A percentile compares a stretch with the other conserved stretches of the same genome.
Evolutionary conservation across 352 stramenopile species (phyloP).

Genomic region (Phytopythium chamaehyphon): DNA sequence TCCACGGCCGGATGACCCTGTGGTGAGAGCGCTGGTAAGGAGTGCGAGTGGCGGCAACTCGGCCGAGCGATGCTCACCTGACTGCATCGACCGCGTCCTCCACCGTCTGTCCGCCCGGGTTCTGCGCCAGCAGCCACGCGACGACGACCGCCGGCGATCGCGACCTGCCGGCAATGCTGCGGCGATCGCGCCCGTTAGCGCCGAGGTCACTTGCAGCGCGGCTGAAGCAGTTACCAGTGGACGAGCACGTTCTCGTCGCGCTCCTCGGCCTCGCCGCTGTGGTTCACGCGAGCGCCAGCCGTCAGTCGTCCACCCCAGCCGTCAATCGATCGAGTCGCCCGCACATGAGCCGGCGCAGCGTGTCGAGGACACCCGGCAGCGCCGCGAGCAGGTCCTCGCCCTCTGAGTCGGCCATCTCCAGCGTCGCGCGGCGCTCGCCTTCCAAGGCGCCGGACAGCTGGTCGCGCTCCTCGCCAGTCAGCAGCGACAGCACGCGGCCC

Average conservation of each 20-base stretch:
- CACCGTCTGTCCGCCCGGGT: slow-evolving; percentile 15
- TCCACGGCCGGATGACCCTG: slow-evolving; percentile 63
- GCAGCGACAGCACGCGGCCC: slow-evolving; percentile 34
- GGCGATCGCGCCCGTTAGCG: not conserved
- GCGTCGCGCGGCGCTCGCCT: slow-evolving; percentile 10
- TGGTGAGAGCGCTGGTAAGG: not conserved
- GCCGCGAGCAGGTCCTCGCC: slow-evolving; percentile 42
- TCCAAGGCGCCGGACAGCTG: slow-evolving; percentile 5
- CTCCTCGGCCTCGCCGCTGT: slow-evolving; percentile 26
- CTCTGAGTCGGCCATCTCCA: slow-evolving; percentile 52
- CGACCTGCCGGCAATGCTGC: slow-evolving; percentile 62
- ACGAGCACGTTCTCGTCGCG: slow-evolving; percentile 54
- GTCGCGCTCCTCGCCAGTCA: slow-evolving; percentile 22
- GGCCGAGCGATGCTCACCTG: slow-evolving; percentile 15
- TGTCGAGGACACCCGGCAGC: slow-evolving; percentile 36
- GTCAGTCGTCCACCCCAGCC: not conserved
- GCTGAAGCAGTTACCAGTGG: too few relatives aligned
- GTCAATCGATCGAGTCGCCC: not conserved
- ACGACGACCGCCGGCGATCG: slow-evolving; percentile 49
- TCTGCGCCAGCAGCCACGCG: slow-evolving; percentile 43
- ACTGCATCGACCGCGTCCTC: slow-evolving; percentile 38
- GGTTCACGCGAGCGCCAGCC: not conserved
- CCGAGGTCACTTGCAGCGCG: too few relatives aligned
- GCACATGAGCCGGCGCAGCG: slow-evolving; percentile 34
- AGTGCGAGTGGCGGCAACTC: not conserved